Evolutionary conservation across 78 protist species (phyloP), one percentile per base, ranked within the genome.

Genomic region (Dictyostelium capitatum): DNA sequence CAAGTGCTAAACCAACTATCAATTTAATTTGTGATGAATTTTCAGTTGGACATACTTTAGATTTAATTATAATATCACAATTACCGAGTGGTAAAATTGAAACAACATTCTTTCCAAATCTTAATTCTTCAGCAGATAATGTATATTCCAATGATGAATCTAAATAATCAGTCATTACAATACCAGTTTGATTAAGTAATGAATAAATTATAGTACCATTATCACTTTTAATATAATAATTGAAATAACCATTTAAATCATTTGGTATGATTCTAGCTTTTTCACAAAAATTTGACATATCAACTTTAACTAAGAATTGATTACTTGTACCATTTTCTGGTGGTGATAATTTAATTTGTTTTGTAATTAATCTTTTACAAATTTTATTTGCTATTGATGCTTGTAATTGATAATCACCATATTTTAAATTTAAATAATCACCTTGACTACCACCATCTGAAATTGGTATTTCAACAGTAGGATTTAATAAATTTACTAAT

Each of bases 1-100:
- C 75, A 15, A 67, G 30, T 1, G 47, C 75, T 15, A 67, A 32
- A 32, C 75, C 75, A 32, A 67, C 41, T 6, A 67, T 67, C 15
- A 67, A 15, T 67, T 67, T 67, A 67, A 67, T 32, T 67, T 67
- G 43, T 15, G 75, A 67, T 4, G 19, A 41, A 67, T 67, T 67
- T 28, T 67, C 37, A 2, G 37, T 23, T 1, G 75, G 75, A 17
- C 75, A 67, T 6, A 17, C 23, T 67, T 32, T 67, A 30, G 47
- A 32, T 67, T 25, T 17, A 17, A 67, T 5, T 28, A 32, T 6
- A 14, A 67, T 32, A 17, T 17, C 6, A 17, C 75, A 67, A 28
- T 37, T 37, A 37, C 43, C n/a, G 74, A 32, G 25, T 37, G 23
- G 20, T 23, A 8, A 23, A 10, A 59, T 59, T 59, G 69, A 19